These are phyloP conservation scores for Pythium myriotylum DNA, from an alignment of 352 stramenopile genomes.

Conservation along the genomic window DNA sequence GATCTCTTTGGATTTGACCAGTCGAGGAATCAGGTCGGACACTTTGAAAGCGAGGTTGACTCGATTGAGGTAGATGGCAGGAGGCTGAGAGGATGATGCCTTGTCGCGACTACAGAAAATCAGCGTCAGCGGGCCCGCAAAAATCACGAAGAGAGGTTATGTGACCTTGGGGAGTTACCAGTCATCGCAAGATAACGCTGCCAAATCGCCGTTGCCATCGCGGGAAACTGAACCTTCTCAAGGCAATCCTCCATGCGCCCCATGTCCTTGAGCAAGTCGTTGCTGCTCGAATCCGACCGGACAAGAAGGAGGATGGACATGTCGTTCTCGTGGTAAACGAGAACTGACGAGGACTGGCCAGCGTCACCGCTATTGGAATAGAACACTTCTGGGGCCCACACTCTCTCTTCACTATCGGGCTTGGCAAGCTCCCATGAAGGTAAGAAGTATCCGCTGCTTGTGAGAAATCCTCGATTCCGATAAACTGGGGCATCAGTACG, in stretches of 20 bases:
- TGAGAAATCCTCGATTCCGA: slow-evolving; percentile 55
- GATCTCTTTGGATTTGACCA: slow-evolving; percentile 51
- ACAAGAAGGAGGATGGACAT: slow-evolving; percentile 51
- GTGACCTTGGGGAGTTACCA: slow-evolving; percentile 9
- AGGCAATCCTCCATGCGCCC: slow-evolving; percentile 18
- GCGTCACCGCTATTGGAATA: slow-evolving; percentile 8
- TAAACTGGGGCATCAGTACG: slow-evolving; percentile 41
- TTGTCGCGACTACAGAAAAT: slow-evolving; percentile 6
- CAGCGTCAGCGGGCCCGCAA: too few species aligned
- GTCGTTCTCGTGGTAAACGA: slow-evolving; percentile 58
- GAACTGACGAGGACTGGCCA: slow-evolving; percentile 3
- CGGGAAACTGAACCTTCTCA: slow-evolving; percentile 15
- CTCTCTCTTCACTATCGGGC: slow-evolving; percentile 30
- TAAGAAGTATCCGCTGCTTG: slow-evolving; percentile 52
- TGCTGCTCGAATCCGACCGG: background rate
- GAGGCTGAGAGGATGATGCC: slow-evolving; percentile 20
- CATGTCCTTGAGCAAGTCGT: slow-evolving; percentile 8
- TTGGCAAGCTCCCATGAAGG: slow-evolving; percentile 37
- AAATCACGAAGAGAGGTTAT: too few species aligned
- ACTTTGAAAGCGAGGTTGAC: slow-evolving; percentile 55
- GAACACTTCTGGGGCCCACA: slow-evolving; percentile 53
- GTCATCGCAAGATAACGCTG: slow-evolving; percentile 15
- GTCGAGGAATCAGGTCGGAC: slow-evolving; percentile 45
- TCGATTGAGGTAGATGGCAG: slow-evolving; percentile 64
- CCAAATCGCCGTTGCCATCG: slow-evolving; percentile 13